Evolutionary conservation across 2,329 filamentous ascomycete species (phyloP).

Genomic region (Xenosphaeropsis pyriputrescens): DNA sequence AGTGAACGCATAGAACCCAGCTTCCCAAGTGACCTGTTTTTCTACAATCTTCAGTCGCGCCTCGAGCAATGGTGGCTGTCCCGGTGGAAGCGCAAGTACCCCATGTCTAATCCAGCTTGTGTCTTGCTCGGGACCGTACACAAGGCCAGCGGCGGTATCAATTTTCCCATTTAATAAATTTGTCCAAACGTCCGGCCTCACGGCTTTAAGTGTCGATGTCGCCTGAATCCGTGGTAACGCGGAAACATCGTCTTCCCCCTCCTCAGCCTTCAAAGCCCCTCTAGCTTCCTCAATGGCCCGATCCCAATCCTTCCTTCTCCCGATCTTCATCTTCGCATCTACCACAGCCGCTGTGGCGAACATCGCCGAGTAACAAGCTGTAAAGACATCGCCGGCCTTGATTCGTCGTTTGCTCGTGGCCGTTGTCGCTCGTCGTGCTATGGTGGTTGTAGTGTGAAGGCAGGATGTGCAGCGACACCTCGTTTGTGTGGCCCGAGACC

Average conservation of each 20-base stretch:
- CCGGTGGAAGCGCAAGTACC: too few species aligned
- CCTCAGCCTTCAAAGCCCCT: background rate
- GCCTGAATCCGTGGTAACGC: constrained; percentile 1
- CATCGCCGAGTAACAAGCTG: constrained; percentile 52
- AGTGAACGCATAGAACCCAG: too few species aligned
- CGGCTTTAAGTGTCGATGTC: background rate
- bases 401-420: constrained; percentile 32
- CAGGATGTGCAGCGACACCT: constrained; percentile 50
- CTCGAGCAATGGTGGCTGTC: too few species aligned
- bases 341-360: constrained; percentile 49
- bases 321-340: constrained; percentile 44
- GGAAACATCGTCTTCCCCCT: too few species aligned
- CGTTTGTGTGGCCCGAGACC: constrained; percentile 50
- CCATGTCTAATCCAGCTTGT: background rate
- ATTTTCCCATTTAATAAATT: background rate
- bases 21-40: too few species aligned
- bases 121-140: background rate
- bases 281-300: constrained; percentile 38
- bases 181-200: background rate
- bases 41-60: too few species aligned
- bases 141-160: too few species aligned
- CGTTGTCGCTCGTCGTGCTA: constrained; percentile 35
- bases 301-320: constrained; percentile 45
- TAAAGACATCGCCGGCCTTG: constrained; percentile 39
- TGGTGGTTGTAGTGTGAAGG: constrained; percentile 29